These are phyloP conservation scores for Metarhizium anisopliae DNA, from an alignment of 2,329 filamentous ascomycete species.

Conservation along the genomic window DNA sequence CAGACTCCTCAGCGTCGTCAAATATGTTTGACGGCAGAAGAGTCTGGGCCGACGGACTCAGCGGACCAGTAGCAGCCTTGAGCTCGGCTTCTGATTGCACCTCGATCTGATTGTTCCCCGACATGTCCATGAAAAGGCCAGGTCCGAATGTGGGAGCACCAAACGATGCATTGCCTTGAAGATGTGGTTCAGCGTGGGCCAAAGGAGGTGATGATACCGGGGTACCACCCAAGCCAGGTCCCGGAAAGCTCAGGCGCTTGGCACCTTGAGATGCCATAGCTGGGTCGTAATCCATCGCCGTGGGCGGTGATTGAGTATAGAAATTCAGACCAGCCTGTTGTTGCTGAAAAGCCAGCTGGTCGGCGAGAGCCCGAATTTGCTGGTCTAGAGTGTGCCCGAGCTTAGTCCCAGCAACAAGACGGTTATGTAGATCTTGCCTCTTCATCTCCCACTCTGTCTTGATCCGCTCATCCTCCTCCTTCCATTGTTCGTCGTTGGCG, in stretches of 20 bases:
- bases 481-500: constrained; percentile 50
- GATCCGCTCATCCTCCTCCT: constrained; percentile 40
- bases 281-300: constrained; percentile 39
- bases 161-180: constrained; percentile 45
- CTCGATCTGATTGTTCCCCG: constrained; percentile 27
- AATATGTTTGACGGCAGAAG: constrained; percentile 61
- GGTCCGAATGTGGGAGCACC: constrained; percentile 42
- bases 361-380: constrained; percentile 35
- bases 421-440: constrained; percentile 43
- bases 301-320: constrained; percentile 36
- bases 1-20: constrained; percentile 48
- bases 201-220: constrained; percentile 4
- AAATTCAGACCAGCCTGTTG: constrained; percentile 33
- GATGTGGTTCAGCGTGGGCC: constrained; percentile 26
- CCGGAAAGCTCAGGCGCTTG: constrained; percentile 32
- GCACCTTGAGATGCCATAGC: constrained; percentile 28
- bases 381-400: constrained; percentile 36
- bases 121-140: constrained; percentile 42
- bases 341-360: constrained; percentile 35
- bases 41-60: constrained; percentile 68
- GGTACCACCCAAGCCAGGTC: constrained; percentile 1
- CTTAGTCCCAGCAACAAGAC: constrained; percentile 37
- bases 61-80: constrained; percentile 54
- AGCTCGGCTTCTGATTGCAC: constrained; percentile 53
- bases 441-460: constrained; percentile 47